phyloP scores from a whole-genome alignment of 106 monocot species.

The Amphibolis antarctica region DNA sequence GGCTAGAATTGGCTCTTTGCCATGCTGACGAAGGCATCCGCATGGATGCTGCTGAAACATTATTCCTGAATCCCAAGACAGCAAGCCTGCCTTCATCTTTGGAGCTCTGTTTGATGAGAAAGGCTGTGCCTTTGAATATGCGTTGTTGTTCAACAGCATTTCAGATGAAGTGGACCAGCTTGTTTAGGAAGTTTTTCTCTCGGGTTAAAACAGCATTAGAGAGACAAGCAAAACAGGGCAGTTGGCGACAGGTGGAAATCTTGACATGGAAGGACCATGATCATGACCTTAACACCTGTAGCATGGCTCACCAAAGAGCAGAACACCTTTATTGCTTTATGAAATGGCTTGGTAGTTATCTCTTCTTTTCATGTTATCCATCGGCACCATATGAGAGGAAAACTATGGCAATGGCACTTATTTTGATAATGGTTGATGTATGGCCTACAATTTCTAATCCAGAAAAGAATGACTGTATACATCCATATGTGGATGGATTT shows the following conservation, averaged over 20 bases:
- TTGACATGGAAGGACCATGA: neutral
- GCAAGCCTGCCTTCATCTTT: slow-evolving; percentile 80
- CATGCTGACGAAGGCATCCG: slow-evolving; percentile 80
- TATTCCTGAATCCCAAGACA: slow-evolving; percentile 94
- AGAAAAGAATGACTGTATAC: slow-evolving; percentile 24
- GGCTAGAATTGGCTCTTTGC: slow-evolving; percentile 66
- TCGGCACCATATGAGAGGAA: slow-evolving; percentile 99
- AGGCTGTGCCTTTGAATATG: slow-evolving; percentile 93
- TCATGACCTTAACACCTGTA: slow-evolving; percentile 5
- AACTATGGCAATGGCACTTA: slow-evolving; percentile 97
- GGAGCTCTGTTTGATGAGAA: slow-evolving; percentile 67
- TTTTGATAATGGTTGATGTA: slow-evolving; percentile 67
- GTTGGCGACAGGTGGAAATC: slow-evolving; percentile 28
- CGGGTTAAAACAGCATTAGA: slow-evolving; percentile 78
- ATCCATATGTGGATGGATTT: slow-evolving; percentile 61
- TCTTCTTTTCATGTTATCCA: slow-evolving; percentile 85
- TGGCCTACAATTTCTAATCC: slow-evolving; percentile 41
- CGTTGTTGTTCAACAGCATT: slow-evolving; percentile 82
- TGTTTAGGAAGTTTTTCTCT: slow-evolving; percentile 85
- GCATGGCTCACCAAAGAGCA: slow-evolving; percentile 23
- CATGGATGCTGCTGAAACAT: slow-evolving; percentile 83
- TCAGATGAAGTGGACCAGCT: slow-evolving; percentile 97
- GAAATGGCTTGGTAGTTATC: slow-evolving; percentile 80
- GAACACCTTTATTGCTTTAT: slow-evolving; percentile 68
- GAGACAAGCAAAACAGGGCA: slow-evolving; percentile 75